Evolutionary conservation across 2,329 filamentous ascomycete species (phyloP), one percentile per base, ranked within the genome.

Genomic region (Rutstroemia sp.): DNA sequence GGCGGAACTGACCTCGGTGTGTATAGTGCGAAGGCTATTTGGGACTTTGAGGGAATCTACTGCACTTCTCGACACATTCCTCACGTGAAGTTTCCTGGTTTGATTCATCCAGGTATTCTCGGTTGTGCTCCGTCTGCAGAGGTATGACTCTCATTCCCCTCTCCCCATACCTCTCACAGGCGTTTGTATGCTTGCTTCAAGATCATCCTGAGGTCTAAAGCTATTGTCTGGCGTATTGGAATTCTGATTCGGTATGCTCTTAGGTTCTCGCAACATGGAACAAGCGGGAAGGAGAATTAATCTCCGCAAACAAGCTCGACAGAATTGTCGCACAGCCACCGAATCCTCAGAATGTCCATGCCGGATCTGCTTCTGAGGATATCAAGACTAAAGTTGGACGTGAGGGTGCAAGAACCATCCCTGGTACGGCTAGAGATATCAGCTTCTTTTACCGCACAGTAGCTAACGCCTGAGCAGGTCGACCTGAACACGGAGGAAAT

Each of bases 41-140:
- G 86, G 86, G 85, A 88, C 69, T 88, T 88, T 60, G 84, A 88
- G 72, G 85, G 85, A 54, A 88, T 88, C 63, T 84, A 88, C 73
- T 95, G 89, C 74, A 87, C 87, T 3, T 92, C 87, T 6, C 83
- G 91, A 16, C 92, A 96, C 70, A 89, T 94, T 59, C 89, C 89
- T 0, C 86, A 88, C 60, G 91, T 96, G 44, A 86, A 89, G 44
- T 96, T 96, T 69, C 83, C 91, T 0, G 90, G 92, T 0, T 78
- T 96, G 34, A 95, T 96, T 68, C 92, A 56, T 69, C 92, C 92
- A 0, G 92, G 92, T 4, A 96, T 96, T 61, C 76, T 96, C 9
- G 92, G 92, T 17, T 95, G 90, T 67, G 92, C 92, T 0, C 92
- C 92, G 0, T 92, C 88, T 0, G 75, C 83, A 3, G 65, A 69